phyloP scores from a whole-genome alignment of 352 stramenopile genomes.

The Phytophthora vignae region DNA sequence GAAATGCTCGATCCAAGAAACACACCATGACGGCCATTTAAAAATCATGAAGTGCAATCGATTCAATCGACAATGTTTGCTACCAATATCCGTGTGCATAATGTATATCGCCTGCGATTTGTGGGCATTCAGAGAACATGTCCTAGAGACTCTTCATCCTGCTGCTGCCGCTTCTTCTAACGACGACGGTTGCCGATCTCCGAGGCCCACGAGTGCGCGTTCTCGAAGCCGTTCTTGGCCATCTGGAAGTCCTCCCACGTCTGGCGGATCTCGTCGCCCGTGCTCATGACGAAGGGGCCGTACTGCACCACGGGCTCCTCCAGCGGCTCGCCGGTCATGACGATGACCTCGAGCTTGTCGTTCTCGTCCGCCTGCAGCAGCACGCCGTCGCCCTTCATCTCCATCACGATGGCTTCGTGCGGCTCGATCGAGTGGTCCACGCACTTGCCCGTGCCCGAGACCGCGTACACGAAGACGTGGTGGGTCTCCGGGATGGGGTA shows the following conservation, averaged over 20 bases:
- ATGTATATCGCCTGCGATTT: conserved; percentile 6
- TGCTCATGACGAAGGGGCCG: conserved; percentile 84
- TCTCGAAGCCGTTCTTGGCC: conserved; percentile 75
- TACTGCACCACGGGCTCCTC: conserved; percentile 72
- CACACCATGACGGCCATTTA: too few relatives aligned
- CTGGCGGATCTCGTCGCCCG: conserved; percentile 54
- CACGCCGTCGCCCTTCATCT: conserved; percentile 60
- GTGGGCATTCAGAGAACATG: too few relatives aligned
- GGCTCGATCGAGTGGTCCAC: conserved; percentile 33
- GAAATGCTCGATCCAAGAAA: too few relatives aligned
- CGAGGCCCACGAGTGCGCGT: conserved; percentile 55
- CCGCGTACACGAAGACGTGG: conserved; percentile 53
- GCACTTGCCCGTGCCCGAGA: conserved; percentile 43
- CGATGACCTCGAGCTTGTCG: conserved; percentile 57
- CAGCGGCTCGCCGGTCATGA: conserved; percentile 61
- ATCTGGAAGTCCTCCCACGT: conserved; percentile 59
- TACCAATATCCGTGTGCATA: too few relatives aligned
- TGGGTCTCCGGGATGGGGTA: conserved; percentile 52
- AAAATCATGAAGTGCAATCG: too few relatives aligned
- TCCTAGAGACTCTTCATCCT: too few relatives aligned
- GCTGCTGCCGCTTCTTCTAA: not conserved
- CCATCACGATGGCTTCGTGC: conserved; percentile 63
- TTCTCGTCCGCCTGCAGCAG: conserved; percentile 35
- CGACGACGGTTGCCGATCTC: conserved; percentile 53
- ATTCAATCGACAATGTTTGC: too few relatives aligned